phyloP scores from a whole-genome alignment of 306 rosid species.

The Cucurbita maxima region DNA sequence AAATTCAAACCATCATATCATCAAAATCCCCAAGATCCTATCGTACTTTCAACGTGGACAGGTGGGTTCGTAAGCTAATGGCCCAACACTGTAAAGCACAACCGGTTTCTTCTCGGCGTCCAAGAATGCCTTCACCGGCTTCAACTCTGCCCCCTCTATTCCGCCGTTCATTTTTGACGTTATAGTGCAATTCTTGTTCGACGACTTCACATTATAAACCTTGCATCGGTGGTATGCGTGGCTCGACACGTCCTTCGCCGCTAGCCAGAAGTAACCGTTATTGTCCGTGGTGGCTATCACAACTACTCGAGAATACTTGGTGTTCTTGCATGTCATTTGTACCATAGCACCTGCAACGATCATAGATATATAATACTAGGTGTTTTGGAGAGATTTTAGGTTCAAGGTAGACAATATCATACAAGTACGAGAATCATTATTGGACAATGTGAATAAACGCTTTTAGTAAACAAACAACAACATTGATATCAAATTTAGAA shows the following conservation, averaged over 20 bases:
- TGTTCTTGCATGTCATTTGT: constrained; percentile 58
- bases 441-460: too few species aligned
- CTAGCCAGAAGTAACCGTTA: constrained; percentile 61
- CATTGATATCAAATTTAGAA: too few species aligned
- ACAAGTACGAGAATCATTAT: too few species aligned
- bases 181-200: constrained; percentile 18
- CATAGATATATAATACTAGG: too few species aligned
- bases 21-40: background rate
- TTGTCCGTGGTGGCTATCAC: constrained; percentile 31
- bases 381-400: too few species aligned
- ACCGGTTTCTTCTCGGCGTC: constrained; percentile 24
- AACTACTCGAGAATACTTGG: constrained; percentile 17
- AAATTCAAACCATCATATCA: background rate
- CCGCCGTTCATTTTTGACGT: constrained; percentile 48
- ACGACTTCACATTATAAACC: constrained; percentile 33
- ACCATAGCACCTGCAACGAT: constrained; percentile 43
- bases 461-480: too few species aligned
- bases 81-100: constrained; percentile 53
- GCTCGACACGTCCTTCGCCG: constrained; percentile 46
- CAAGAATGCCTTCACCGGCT: constrained; percentile 29
- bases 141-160: constrained; percentile 27
- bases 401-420: too few species aligned
- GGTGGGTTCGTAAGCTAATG: constrained; percentile 61
- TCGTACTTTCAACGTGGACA: constrained; percentile 17
- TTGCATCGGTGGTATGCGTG: constrained; percentile 56